Base-by-base conservation (phyloP, 2,329 filamentous ascomycete species). In the Paraphaeosphaeria minitans region DNA sequence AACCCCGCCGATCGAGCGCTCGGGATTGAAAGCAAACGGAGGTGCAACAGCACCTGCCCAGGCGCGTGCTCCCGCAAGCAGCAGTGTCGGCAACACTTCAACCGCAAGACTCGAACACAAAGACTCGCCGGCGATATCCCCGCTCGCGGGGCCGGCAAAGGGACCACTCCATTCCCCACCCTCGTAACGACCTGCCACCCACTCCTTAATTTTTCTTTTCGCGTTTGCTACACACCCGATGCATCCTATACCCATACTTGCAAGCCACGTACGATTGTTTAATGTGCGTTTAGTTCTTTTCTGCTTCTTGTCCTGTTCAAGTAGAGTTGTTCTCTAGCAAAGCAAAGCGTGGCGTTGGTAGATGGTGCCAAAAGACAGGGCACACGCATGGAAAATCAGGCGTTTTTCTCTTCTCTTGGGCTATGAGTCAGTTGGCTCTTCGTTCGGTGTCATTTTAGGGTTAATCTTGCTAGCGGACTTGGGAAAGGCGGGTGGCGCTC, bases 331-430 rank as follows among this genome's bases (percentile, higher is more conserved):
- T 33, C 10, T 29, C 19, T 53, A 56, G 46, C 55, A 60, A 55
- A 56, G 55, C 59, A 58, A 55, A 56, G 59, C 59, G 56, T 52
- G 59, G 59, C 59, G 59, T 53, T 58, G 59, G 55, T 57, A 46
- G 53, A n/a, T 42, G 2, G 54, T 9, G 19, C 21, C 37, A 49
- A 54, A 48, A 48, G 19, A 16, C 24, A 24, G 24, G 50, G 47
- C 27, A 33, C 43, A 43, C 13, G 39, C 45, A 56, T 41, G 14
- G 19, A 13, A 24, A 13, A 24, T 43, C 22, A 14, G 46, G 37
- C 37, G 27, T 43, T 33, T 42, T 27, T 49, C 24, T 42, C n/a
- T n/a, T n/a, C n/a, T 51, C 31, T 4, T 8, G 13, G n/a, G 27
- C n/a, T 19, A 27, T 4, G 35, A 13, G 14, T 4, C 22, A 13